A percentile compares a stretch with the other conserved stretches of the same genome.
These are phyloP conservation scores for Chamaenerion angustifolium DNA, from an alignment of 345 rosid species.

Conservation along the genomic window DNA sequence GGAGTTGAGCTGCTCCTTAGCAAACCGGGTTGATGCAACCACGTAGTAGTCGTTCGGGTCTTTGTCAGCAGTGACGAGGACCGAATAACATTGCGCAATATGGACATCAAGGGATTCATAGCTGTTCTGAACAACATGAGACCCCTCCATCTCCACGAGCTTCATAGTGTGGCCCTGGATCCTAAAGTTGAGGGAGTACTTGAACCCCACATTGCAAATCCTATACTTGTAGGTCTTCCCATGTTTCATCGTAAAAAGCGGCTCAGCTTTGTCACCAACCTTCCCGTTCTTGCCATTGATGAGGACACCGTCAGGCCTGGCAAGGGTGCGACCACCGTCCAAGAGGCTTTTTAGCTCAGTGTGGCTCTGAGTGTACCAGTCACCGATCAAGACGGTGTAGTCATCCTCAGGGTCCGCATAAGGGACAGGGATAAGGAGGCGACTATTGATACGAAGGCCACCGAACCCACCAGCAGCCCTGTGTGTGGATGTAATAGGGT, in stretches of 20 bases:
- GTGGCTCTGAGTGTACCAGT: constrained; percentile 12
- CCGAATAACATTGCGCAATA: constrained; percentile 26
- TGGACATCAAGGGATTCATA: constrained; percentile 22
- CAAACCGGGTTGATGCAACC: constrained; percentile 29
- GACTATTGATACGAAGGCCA: constrained; percentile 9
- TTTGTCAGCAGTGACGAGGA: constrained; percentile 18
- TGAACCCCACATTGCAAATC: constrained; percentile 11
- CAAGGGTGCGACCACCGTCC: constrained; percentile 9
- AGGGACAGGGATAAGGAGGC: constrained; percentile 7
- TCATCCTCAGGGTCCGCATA: constrained; percentile 13
- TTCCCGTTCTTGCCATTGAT: constrained; percentile 9
- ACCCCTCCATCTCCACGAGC: constrained; percentile 33
- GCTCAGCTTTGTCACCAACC: constrained; percentile 6
- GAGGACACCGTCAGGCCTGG: constrained; percentile 11
- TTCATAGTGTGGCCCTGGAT: constrained; percentile 10
- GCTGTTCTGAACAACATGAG: constrained; percentile 17
- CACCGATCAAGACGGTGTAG: constrained; percentile 9
- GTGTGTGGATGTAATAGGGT: constrained; percentile 7
- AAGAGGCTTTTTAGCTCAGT: constrained; percentile 4
- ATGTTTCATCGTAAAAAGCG: constrained; percentile 11
- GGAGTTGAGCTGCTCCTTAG: constrained; percentile 13
- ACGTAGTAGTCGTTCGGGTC: constrained; percentile 20
- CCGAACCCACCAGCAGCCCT: constrained; percentile 8
- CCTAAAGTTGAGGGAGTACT: constrained; percentile 12
- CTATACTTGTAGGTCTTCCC: constrained; percentile 13